Evolutionary conservation across 2,329 filamentous ascomycete species (phyloP).

Genomic region (Beauveria brongniartii): DNA sequence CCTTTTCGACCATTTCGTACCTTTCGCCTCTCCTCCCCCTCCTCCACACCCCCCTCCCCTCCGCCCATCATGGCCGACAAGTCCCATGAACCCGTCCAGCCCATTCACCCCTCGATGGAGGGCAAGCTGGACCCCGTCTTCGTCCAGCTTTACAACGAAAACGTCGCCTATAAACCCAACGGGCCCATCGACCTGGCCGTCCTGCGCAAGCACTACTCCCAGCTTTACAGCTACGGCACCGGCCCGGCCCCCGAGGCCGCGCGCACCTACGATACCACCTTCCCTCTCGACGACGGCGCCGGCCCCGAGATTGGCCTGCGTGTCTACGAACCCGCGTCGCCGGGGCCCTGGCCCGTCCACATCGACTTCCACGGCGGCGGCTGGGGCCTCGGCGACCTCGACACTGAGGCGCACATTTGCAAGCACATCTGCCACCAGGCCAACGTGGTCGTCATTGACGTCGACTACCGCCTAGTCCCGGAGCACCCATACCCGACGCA

Average conservation of each 20-base stretch:
- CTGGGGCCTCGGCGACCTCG: constrained; percentile 41
- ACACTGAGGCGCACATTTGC: constrained; percentile 42
- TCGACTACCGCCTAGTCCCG: constrained; percentile 44
- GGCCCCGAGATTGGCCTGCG: constrained; percentile 26
- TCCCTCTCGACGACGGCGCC: constrained; percentile 24
- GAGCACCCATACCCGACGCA: constrained; percentile 40
- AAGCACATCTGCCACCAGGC: constrained; percentile 36
- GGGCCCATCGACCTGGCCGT: constrained; percentile 31
- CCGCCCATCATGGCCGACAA: constrained; percentile 12
- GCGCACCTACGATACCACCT: constrained; percentile 29
- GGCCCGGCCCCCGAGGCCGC: constrained; percentile 32
- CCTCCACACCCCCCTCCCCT: neutral
- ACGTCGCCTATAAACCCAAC: constrained; percentile 32
- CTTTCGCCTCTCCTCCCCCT: neutral
- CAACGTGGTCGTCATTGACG: constrained; percentile 38
- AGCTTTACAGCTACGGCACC: constrained; percentile 36
- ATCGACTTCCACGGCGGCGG: constrained; percentile 42
- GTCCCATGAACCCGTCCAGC: constrained; percentile 37
- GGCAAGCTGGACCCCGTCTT: constrained; percentile 38
- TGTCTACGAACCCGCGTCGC: constrained; percentile 34
- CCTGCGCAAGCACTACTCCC: constrained; percentile 33
- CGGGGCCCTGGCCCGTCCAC: constrained; percentile 38
- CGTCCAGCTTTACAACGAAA: constrained; percentile 38
- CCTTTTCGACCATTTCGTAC: too few relatives aligned
- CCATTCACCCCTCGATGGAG: constrained; percentile 38